Evolutionary conservation across 176 grass and related monocot genomes (phyloP).

Genomic region (Guadua angustifolia): DNA sequence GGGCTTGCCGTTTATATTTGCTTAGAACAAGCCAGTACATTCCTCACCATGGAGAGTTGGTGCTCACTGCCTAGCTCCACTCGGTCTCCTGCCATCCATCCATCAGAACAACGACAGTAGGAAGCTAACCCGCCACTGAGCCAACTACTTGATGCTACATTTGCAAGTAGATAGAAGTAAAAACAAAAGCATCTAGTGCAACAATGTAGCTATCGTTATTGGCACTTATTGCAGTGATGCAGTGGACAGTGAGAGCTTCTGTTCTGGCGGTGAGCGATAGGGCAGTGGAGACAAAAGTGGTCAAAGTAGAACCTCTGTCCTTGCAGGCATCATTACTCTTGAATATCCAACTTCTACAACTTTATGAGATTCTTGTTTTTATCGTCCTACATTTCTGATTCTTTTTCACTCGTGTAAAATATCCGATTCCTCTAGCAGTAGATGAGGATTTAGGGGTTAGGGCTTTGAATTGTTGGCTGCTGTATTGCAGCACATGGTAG

Average conservation of each 20-base stretch:
- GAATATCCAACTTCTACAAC: background rate
- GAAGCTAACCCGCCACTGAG: background rate
- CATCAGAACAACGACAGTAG: background rate
- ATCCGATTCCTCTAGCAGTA: background rate
- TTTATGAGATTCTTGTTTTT: conserved; percentile 16
- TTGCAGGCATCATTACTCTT: background rate
- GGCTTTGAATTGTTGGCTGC: background rate
- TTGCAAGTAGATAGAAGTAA: background rate
- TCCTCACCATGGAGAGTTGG: background rate
- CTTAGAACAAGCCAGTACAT: conserved; percentile 31
- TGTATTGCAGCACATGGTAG: background rate
- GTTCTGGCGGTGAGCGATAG: background rate
- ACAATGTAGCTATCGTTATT: background rate
- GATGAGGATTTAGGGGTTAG: conserved; percentile 4
- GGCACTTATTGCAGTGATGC: background rate
- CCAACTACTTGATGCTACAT: background rate
- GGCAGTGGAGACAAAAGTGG: background rate
- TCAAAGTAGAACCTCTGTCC: conserved; percentile 1
- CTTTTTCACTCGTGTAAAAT: background rate
- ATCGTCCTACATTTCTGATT: background rate
- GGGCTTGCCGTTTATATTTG: background rate
- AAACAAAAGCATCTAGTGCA: background rate
- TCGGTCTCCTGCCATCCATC: background rate
- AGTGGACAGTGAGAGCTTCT: background rate
- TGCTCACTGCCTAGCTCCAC: conserved; percentile 34